Conservation (phyloP, 1,284 basidiomycete genomes). For the Apiotrichum veenhuisii region DNA sequence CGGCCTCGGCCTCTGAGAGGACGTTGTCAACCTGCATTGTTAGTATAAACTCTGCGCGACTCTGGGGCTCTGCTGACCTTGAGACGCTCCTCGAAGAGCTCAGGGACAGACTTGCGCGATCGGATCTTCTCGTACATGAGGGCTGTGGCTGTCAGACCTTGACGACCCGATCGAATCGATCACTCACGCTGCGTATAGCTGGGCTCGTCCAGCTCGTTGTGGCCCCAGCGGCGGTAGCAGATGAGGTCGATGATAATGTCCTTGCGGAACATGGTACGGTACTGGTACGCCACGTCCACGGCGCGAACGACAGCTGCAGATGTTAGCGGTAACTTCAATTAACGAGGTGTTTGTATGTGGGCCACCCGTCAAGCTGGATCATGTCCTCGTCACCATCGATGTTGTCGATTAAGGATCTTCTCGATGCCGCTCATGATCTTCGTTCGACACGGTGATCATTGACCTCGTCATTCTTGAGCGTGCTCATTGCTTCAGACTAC, state of each 20-base stretch:
- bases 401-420: neutral
- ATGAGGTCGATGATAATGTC: constrained; percentile 83
- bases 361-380: no score
- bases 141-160: constrained; percentile 39
- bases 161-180: neutral
- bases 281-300: constrained; percentile 73
- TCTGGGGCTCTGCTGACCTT: constrained; percentile 54
- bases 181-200: constrained; percentile 69
- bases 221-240: constrained; percentile 76
- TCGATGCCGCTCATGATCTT: neutral
- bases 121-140: constrained; percentile 83
- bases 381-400: no score
- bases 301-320: constrained; percentile 67
- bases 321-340: constrained; percentile 2
- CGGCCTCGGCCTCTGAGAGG: constrained; percentile 56
- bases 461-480: neutral
- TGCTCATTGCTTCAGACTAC: no score
- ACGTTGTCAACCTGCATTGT: constrained; percentile 56
- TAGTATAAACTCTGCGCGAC: no score
- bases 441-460: neutral
- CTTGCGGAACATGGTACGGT: constrained; percentile 77
- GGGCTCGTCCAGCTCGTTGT: constrained; percentile 88
- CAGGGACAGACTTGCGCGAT: constrained; percentile 68
- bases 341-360: neutral
- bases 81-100: constrained; percentile 73